A percentile compares a stretch with the other conserved stretches of the same genome.
phyloP scores from a whole-genome alignment of 2,329 filamentous ascomycete species.

The Pseudohalonectria lignicola region DNA sequence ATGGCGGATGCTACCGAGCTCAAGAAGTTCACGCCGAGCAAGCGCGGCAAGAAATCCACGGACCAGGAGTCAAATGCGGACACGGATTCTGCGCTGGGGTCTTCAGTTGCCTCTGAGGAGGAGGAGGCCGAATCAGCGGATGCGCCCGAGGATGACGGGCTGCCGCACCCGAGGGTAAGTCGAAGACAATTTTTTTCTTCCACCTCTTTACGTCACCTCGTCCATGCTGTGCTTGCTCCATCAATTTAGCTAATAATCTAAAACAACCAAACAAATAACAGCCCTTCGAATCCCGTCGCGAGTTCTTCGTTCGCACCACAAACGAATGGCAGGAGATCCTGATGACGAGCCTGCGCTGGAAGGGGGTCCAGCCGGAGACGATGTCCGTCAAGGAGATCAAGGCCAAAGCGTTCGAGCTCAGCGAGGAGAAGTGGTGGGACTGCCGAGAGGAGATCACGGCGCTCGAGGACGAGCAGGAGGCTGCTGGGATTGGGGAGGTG shows the following conservation, averaged over 20 bases:
- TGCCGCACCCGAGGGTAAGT: constrained; percentile 56
- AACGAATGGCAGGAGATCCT: constrained; percentile 85
- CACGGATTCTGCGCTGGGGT: constrained; percentile 18
- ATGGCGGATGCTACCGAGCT: constrained; percentile 30
- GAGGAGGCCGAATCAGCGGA: constrained; percentile 34
- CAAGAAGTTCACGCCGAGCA: constrained; percentile 38
- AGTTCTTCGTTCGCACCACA: constrained; percentile 84
- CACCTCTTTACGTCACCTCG: neutral
- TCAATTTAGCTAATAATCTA: no score
- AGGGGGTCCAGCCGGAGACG: constrained; percentile 54
- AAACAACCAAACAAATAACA: no score
- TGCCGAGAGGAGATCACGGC: constrained; percentile 85
- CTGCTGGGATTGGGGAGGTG: constrained; percentile 87
- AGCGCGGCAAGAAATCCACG: constrained; percentile 39
- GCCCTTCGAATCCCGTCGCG: constrained; percentile 81
- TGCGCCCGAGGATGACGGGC: constrained; percentile 55
- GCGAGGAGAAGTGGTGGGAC: constrained; percentile 99
- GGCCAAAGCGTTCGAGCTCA: constrained; percentile 77
- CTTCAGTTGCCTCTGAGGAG: constrained; percentile 21
- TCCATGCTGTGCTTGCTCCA: neutral
- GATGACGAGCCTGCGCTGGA: constrained; percentile 62
- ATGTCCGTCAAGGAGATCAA: constrained; percentile 84
- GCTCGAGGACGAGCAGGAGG: constrained; percentile 92
- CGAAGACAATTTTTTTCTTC: constrained; percentile 5
- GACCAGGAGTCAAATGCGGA: constrained; percentile 28